Percentiles rank a stretch among this genome's conserved stretches.
Evolutionary conservation across 2,329 filamentous ascomycete genomes (phyloP).

Genomic region (Aspergillus tubingensis): DNA sequence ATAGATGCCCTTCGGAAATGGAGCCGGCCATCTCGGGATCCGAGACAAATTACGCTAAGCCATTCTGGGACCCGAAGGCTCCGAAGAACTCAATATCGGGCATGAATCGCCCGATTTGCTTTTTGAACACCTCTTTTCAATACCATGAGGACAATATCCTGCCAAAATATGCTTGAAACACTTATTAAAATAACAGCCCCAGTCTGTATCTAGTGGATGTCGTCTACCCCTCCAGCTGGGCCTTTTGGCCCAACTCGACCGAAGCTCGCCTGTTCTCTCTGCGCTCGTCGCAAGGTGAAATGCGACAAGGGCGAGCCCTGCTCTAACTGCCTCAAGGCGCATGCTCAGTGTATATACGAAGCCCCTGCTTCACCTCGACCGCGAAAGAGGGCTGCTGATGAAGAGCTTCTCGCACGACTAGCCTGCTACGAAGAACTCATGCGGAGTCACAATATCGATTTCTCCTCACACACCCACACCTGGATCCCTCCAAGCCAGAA

Average conservation of each 20-base stretch:
- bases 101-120: not conserved
- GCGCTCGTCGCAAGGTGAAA: slow-evolving; percentile 70
- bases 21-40: too few relatives aligned
- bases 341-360: slow-evolving; percentile 55
- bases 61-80: not conserved
- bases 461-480: slow-evolving; percentile 40
- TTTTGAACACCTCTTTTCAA: too few relatives aligned
- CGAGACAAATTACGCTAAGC: not conserved
- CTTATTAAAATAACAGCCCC: too few relatives aligned
- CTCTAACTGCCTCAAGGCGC: slow-evolving; percentile 65
- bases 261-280: slow-evolving; percentile 36
- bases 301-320: slow-evolving; percentile 73
- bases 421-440: slow-evolving; percentile 67
- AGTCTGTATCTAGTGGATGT: too few relatives aligned
- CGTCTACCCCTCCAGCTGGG: not conserved
- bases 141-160: too few relatives aligned
- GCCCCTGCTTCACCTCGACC: slow-evolving; percentile 50
- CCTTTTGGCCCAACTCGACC: not conserved
- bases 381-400: slow-evolving; percentile 65
- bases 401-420: slow-evolving; percentile 66
- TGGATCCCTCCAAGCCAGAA: not conserved
- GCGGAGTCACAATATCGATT: slow-evolving; percentile 64
- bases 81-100: not conserved
- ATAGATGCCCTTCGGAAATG: too few relatives aligned
- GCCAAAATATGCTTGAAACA: too few relatives aligned